Conservation (phyloP, 805 yeast species). For the Metschnikowia orientalis region DNA sequence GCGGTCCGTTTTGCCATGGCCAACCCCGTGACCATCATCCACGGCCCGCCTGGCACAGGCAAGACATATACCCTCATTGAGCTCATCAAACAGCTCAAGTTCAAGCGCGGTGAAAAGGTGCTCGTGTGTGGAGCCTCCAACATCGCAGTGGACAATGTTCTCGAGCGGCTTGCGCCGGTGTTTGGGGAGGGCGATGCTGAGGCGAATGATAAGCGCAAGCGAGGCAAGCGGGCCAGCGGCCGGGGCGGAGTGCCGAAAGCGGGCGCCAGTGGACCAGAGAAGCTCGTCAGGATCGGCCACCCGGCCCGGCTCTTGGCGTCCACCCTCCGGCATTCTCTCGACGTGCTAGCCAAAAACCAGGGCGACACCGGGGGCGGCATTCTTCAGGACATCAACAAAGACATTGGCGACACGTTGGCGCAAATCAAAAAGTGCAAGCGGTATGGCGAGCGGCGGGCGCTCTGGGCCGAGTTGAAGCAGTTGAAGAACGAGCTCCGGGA, state of each 20-base stretch:
- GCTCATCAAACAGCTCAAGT: conserved; percentile 65
- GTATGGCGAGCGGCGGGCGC: conserved; percentile 58
- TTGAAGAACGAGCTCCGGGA: conserved; percentile 64
- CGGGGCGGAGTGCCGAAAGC: conserved; percentile 4
- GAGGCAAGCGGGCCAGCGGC: conserved; percentile 7
- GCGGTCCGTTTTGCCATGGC: conserved; percentile 67
- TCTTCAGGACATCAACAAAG: conserved; percentile 62
- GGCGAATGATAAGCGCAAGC: conserved; percentile 4
- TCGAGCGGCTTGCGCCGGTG: conserved; percentile 59
- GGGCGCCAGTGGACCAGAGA: conserved; percentile 16
- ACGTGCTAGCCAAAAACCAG: conserved; percentile 56
- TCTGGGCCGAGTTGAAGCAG: conserved; percentile 65
- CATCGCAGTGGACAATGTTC: conserved; percentile 83
- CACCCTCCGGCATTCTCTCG: conserved; percentile 70
- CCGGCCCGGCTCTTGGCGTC: conserved; percentile 76
- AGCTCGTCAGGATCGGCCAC: conserved; percentile 83
- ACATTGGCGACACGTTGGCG: conserved; percentile 59
- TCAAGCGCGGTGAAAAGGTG: conserved; percentile 45
- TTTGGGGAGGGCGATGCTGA: conserved; percentile 14
- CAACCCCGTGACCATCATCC: conserved; percentile 58
- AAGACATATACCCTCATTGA: conserved; percentile 83
- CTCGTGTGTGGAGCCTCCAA: conserved; percentile 94
- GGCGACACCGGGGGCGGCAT: conserved; percentile 42
- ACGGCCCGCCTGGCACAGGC: conserved; percentile 84
- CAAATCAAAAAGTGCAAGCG: conserved; percentile 57